These are phyloP conservation scores for Anastatica hierochuntica DNA, from an alignment of 345 rosid genomes.

Conservation along the genomic window DNA sequence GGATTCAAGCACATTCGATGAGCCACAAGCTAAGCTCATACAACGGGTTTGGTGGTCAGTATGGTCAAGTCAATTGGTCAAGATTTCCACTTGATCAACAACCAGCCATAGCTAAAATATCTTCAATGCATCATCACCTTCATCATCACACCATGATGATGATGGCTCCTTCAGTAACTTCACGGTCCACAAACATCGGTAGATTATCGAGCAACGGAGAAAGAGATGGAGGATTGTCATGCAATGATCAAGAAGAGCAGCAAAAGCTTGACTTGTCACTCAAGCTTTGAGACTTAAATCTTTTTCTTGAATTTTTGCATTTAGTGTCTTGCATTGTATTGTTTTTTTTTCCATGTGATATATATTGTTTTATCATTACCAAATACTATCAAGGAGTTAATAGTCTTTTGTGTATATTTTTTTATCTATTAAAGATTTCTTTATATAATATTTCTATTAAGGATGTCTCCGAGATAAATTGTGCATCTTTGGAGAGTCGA, in stretches of 20 bases:
- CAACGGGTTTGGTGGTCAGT: slow-evolving; percentile 33
- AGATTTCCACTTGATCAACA: slow-evolving; percentile 43
- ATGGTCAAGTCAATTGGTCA: slow-evolving; percentile 31
- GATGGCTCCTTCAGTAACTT: slow-evolving; percentile 17
- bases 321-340: background rate
- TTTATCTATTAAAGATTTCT: background rate
- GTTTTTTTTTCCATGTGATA: background rate
- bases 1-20: slow-evolving; percentile 55
- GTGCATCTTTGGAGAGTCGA: too few relatives aligned
- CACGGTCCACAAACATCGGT: slow-evolving; percentile 15
- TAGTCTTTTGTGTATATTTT: slow-evolving; percentile 24
- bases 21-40: slow-evolving; percentile 57
- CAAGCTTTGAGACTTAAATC: slow-evolving; percentile 44
- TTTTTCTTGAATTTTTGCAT: slow-evolving; percentile 7
- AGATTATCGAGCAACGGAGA: slow-evolving; percentile 26
- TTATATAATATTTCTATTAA: too few relatives aligned
- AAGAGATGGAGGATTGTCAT: slow-evolving; percentile 24
- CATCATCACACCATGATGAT: slow-evolving; percentile 13
- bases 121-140: slow-evolving; percentile 20
- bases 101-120: slow-evolving; percentile 45
- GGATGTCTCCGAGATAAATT: too few relatives aligned
- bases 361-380: slow-evolving; percentile 9
- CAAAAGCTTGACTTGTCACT: slow-evolving; percentile 63
- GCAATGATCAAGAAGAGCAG: slow-evolving; percentile 33
- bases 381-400: too few relatives aligned